A percentile compares a stretch with the other conserved stretches of the same genome.
Conservation (phyloP, 202 grass and related monocot genomes). For the Miscanthus sacchariflorus region DNA sequence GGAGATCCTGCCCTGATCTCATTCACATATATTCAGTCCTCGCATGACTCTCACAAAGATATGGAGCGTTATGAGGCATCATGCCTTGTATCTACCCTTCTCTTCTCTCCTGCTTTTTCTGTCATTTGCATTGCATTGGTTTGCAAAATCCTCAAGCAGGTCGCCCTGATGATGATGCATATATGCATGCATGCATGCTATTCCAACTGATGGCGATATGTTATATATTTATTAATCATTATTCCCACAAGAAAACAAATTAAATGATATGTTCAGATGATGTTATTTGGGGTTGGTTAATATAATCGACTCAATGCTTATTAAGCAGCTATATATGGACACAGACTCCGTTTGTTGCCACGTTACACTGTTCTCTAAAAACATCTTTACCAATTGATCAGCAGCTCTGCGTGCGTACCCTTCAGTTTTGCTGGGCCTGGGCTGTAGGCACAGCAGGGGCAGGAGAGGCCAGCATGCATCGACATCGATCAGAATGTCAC, state of each 20-base stretch:
- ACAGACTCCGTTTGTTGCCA: not conserved
- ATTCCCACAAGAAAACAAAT: not conserved
- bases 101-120: not conserved
- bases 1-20: constrained; percentile 45
- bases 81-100: not conserved
- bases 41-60: constrained; percentile 47
- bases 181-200: not conserved
- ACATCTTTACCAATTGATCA: not conserved
- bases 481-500: constrained; percentile 22
- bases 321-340: not conserved
- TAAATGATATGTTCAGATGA: not conserved
- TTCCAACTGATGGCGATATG: not conserved
- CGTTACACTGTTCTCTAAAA: not conserved
- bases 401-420: not conserved
- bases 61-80: constrained; percentile 29
- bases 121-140: not conserved
- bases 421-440: not conserved
- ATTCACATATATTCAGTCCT: not conserved
- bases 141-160: constrained; percentile 40
- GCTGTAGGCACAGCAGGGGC: not conserved
- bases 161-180: constrained; percentile 15
- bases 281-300: not conserved
- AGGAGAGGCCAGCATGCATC: not conserved
- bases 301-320: not conserved
- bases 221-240: not conserved